Percentiles rank a stretch among this genome's conserved stretches.
These are phyloP conservation scores for Tolypocladium ophioglossoides DNA, from an alignment of 2,329 filamentous ascomycete species.

Conservation along the genomic window DNA sequence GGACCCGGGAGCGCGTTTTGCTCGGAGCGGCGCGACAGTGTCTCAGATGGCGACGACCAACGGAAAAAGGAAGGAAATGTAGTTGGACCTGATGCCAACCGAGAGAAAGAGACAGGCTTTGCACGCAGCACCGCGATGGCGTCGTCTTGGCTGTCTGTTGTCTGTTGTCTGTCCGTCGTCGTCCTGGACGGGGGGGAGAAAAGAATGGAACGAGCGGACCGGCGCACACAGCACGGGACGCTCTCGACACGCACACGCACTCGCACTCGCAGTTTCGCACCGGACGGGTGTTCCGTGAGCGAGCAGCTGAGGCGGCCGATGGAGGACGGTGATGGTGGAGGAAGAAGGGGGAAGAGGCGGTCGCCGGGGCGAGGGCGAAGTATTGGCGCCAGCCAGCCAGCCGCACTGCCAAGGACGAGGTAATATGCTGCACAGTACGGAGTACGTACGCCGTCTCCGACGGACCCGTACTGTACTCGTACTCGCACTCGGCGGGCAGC, in stretches of 20 bases:
- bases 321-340: neutral
- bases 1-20: constrained; percentile 10
- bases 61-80: constrained; percentile 2
- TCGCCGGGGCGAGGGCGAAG: neutral
- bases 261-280: neutral
- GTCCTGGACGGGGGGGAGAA: neutral
- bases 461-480: no score
- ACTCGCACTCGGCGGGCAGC: neutral
- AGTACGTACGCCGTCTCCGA: no score
- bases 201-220: constrained; percentile 7
- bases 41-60: constrained; percentile 1
- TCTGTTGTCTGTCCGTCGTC: neutral
- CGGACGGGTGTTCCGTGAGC: neutral
- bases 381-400: neutral
- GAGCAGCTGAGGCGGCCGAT: neutral
- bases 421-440: no score
- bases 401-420: neutral
- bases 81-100: constrained; percentile 17
- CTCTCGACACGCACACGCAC: constrained; percentile 2
- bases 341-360: neutral
- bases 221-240: constrained; percentile 2
- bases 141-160: neutral
- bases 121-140: neutral
- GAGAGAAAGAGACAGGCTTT: neutral
- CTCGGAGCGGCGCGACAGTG: constrained; percentile 5